Evolutionary conservation across 2,329 filamentous ascomycete species (phyloP).

Genomic region (Colletotrichum higginsianum): DNA sequence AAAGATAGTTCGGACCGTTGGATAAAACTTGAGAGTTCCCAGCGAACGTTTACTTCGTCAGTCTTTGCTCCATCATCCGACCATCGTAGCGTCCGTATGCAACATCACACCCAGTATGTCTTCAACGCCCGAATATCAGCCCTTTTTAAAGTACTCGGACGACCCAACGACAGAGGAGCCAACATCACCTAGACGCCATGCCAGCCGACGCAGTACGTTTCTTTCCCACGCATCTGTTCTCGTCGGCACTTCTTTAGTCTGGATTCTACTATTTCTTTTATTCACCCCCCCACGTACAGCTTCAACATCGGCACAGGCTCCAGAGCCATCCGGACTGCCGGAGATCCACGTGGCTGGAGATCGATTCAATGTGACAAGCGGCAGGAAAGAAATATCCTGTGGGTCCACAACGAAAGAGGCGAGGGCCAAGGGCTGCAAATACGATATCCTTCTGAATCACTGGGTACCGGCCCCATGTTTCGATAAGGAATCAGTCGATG

Average conservation of each 20-base stretch:
- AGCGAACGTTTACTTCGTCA: rapidly evolving
- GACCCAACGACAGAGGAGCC: slow-evolving; percentile 42
- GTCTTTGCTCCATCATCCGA: neutral
- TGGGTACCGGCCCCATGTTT: slow-evolving; percentile 46
- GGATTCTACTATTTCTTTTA: slow-evolving; percentile 43
- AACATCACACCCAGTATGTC: slow-evolving; percentile 35
- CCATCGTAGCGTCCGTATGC: slow-evolving; percentile 20
- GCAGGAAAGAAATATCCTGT: slow-evolving; percentile 42
- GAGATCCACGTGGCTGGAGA: neutral
- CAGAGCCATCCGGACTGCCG: neutral
- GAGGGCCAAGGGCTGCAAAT: slow-evolving; percentile 43
- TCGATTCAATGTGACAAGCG: slow-evolving; percentile 44
- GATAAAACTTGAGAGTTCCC: slow-evolving; percentile 31
- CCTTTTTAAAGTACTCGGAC: slow-evolving; percentile 43
- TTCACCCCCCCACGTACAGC: slow-evolving; percentile 20
- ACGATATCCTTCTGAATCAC: slow-evolving; percentile 47
- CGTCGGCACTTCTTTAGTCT: slow-evolving; percentile 45
- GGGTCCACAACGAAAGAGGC: slow-evolving; percentile 45
- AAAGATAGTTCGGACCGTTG: neutral
- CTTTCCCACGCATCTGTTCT: slow-evolving; percentile 43
- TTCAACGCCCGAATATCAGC: slow-evolving; percentile 41
- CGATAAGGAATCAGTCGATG: slow-evolving; percentile 46
- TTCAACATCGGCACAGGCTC: neutral
- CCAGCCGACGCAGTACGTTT: slow-evolving; percentile 26
- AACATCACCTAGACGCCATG: slow-evolving; percentile 6